Base-by-base conservation (phyloP, 2,329 filamentous ascomycete species). In the Septoria petroselini region DNA sequence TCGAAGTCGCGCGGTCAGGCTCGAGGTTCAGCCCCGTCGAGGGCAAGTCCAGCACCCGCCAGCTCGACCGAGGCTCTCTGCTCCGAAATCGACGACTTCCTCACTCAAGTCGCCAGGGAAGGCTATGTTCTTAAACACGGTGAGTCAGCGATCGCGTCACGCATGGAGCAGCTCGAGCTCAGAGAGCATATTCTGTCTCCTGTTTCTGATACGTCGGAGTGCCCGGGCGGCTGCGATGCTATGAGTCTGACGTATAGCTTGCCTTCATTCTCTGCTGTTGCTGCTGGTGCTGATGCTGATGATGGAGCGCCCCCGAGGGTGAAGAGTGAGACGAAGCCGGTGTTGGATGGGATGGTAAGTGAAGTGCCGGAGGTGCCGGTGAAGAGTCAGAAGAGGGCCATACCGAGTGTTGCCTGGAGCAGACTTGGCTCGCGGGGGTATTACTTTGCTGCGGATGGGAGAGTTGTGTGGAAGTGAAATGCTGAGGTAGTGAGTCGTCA, bases 161-260 rank as follows among this genome's bases (percentile, higher is more conserved):
- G 50, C 9, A 17, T 53, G 11, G 15, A 30, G 7, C 17, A 27
- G 15, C 45, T 53, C 25, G 46, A 49, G 9, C 15, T 14, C 15
- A 17, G 19, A 29, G 50, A 52, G 21, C 50, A 52, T 17, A 48
- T 52, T 27, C 27, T 52, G 7, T 48, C 44, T 1, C 50, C 50
- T 1, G 44, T 52, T 7, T 33, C 34, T 17, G 50, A 48, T 33
- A 48, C 50, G 12, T 18, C 18, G n/a, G 50, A 48, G 14, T 39
- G 39, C 3, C 50, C 50, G 9, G 50, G 50, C 3, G 50, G 45
- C 1, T 53, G 39, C 29, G 35, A 37, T 37, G 34, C 45, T 4
- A 19, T 53, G 30, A 45, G 34, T 18, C 17, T 53, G 31, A 53
- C 50, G 0, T 45, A 53, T 18, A 41, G 35, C 25, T 35, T 49